These are phyloP conservation scores for Kuraishia floccosa DNA, from an alignment of 805 yeast genomes.

Conservation along the genomic window DNA sequence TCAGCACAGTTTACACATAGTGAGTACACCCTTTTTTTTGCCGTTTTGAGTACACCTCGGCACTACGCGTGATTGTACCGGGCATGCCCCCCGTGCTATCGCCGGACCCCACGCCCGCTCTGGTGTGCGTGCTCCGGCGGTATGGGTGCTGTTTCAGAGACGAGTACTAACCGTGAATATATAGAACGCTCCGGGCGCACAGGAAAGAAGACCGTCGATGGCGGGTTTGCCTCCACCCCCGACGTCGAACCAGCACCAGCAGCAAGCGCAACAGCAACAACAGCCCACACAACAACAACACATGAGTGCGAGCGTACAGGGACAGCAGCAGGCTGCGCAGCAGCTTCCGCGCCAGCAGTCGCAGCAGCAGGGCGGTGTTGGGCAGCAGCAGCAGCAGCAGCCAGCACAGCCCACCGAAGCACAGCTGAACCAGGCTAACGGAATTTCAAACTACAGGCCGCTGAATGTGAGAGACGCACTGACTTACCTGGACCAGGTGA, in stretches of 20 bases:
- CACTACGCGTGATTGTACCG: too few species aligned
- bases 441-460: slow-evolving; percentile 46
- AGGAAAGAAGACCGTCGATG: slow-evolving; percentile 2
- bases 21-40: slow-evolving; percentile 6
- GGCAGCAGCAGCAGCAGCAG: slow-evolving; percentile 7
- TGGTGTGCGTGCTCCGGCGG: too few species aligned
- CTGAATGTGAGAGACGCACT: slow-evolving; percentile 93
- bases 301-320: slow-evolving; percentile 9
- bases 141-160: too few species aligned
- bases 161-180: too few species aligned
- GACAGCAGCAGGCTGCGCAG: slow-evolving; percentile 4
- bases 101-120: too few species aligned
- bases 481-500: slow-evolving; percentile 91
- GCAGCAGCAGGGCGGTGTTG: slow-evolving; percentile 13
- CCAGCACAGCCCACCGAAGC: slow-evolving; percentile 4
- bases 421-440: slow-evolving; percentile 6
- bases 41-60: neutral
- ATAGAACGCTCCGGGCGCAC: too few species aligned
- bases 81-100: too few species aligned
- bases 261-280: neutral
- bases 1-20: slow-evolving; percentile 12
- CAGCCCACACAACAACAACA: slow-evolving; percentile 6
- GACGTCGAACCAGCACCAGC: slow-evolving; percentile 1
- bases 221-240: neutral
- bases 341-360: slow-evolving; percentile 2